Evolutionary conservation across 306 rosid species (phyloP).

Genomic region (Vigna angularis): DNA sequence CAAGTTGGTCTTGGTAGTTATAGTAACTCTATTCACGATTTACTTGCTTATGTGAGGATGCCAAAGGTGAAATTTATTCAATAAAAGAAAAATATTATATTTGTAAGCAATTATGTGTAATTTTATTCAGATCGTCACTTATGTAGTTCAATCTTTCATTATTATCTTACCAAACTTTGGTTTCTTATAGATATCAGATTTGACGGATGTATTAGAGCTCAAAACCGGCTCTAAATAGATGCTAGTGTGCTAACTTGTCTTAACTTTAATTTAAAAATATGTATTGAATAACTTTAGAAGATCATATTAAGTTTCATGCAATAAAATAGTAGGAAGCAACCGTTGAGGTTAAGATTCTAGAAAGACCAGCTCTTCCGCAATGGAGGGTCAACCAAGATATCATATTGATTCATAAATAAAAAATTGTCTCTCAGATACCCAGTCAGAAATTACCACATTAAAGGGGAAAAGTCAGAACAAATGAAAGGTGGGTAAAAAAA

Average conservation of each 20-base stretch:
- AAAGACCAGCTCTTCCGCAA: neutral
- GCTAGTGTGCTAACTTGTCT: neutral
- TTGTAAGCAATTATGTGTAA: neutral
- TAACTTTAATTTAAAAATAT: neutral
- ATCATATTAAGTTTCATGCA: neutral
- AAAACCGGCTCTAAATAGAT: neutral
- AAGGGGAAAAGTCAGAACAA: neutral
- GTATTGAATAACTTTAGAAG: neutral
- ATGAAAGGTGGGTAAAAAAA: neutral
- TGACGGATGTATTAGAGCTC: neutral
- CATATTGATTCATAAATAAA: neutral
- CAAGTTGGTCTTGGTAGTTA: neutral
- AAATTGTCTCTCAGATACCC: neutral
- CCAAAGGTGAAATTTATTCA: neutral
- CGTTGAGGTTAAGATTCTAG: neutral
- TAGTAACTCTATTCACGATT: neutral
- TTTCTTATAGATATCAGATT: neutral
- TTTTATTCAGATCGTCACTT: neutral
- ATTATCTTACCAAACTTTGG: neutral
- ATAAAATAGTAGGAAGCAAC: neutral
- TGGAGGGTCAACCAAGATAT: neutral
- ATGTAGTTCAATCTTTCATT: too few relatives aligned
- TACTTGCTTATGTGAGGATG: neutral
- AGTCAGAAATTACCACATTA: neutral
- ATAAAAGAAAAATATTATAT: neutral